These are phyloP conservation scores for Nicotiana knightiana DNA, from an alignment of 257 asterid genomes.

Conservation along the genomic window DNA sequence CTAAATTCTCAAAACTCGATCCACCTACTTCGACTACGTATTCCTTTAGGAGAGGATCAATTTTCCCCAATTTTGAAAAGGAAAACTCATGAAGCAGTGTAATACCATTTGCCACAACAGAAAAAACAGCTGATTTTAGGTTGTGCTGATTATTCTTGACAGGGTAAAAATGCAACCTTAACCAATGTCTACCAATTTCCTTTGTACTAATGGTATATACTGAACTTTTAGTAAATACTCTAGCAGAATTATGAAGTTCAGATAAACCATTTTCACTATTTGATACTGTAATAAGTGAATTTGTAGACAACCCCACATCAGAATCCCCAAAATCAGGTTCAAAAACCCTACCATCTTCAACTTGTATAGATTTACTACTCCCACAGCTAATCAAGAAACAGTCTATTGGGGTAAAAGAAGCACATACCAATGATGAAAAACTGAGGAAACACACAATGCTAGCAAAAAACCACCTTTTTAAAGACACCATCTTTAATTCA, in stretches of 20 bases:
- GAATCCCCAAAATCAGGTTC: constrained; percentile 32
- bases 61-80: constrained; percentile 14
- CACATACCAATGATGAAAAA: constrained; percentile 9
- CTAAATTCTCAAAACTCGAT: constrained; percentile 15
- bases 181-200: constrained; percentile 37
- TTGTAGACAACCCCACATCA: constrained; percentile 15
- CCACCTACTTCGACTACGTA: constrained; percentile 27
- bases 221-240: constrained; percentile 22
- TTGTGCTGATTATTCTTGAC: constrained; percentile 12
- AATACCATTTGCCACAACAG: constrained; percentile 34
- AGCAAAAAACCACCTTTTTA: constrained; percentile 1
- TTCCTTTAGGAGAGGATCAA: constrained; percentile 24
- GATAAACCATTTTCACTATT: neutral
- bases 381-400: constrained; percentile 33
- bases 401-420: constrained; percentile 28
- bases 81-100: constrained; percentile 33
- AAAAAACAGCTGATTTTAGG: constrained; percentile 31
- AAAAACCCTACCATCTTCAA: constrained; percentile 34
- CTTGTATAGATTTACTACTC: constrained; percentile 12
- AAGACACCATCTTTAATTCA: neutral
- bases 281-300: constrained; percentile 25
- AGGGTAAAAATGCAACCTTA: constrained; percentile 35
- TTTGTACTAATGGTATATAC: constrained; percentile 18
- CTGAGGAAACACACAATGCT: constrained; percentile 8
- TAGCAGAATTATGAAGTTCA: constrained; percentile 26